Evolutionary conservation across 2,329 filamentous ascomycete species (phyloP).

Genomic region (Aspergillus sp.): DNA sequence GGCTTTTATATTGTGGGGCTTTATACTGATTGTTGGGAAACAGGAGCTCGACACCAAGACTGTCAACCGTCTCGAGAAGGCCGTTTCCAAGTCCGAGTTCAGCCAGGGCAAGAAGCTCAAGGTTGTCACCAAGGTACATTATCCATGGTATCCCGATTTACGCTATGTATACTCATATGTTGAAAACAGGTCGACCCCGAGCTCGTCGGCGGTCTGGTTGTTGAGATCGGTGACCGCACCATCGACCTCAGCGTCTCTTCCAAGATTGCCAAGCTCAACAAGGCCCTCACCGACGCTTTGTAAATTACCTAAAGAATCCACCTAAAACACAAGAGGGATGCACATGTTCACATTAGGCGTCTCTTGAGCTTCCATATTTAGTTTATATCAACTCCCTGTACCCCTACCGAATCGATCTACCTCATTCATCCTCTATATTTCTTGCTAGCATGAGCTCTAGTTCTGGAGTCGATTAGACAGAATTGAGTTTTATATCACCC

Average conservation of each 20-base stretch:
- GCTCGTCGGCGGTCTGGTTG: constrained; percentile 87
- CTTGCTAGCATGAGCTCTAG: constrained; percentile 13
- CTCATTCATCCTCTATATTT: background rate
- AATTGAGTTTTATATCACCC: constrained; percentile 10
- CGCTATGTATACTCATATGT: too few relatives aligned
- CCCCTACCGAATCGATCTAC: constrained; percentile 1
- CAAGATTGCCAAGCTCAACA: constrained; percentile 98
- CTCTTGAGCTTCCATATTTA: background rate
- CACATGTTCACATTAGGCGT: background rate
- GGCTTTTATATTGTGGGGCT: too few relatives aligned
- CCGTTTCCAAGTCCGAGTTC: constrained; percentile 86
- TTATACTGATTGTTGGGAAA: background rate
- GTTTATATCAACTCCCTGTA: background rate
- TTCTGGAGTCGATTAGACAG: constrained; percentile 20
- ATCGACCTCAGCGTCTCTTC: constrained; percentile 95
- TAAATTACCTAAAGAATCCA: constrained; percentile 59
- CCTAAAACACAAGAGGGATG: background rate
- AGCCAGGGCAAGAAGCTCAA: constrained; percentile 96
- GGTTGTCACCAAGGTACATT: constrained; percentile 80
- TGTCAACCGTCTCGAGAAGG: constrained; percentile 79
- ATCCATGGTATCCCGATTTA: constrained; percentile 4
- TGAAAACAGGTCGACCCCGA: constrained; percentile 79
- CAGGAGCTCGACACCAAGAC: constrained; percentile 86
- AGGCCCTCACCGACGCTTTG: constrained; percentile 93
- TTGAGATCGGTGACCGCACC: constrained; percentile 96